Conservation (phyloP, 2,329 filamentous ascomycete genomes). For the Apiospora marii region DNA sequence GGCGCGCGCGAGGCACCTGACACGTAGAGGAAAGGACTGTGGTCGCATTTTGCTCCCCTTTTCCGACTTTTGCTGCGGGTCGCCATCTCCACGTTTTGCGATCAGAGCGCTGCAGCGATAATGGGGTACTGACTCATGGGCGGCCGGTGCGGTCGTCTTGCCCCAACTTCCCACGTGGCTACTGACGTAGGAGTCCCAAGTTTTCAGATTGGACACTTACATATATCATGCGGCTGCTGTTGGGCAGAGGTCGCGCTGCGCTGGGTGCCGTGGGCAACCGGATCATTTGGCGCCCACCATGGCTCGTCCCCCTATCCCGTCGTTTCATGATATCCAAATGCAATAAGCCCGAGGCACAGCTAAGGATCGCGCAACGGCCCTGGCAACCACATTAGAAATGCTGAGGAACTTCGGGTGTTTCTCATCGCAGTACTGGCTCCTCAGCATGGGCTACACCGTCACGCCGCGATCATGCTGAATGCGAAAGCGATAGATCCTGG, state of each 20-base stretch:
- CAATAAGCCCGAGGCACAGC: neutral
- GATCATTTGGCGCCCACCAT: neutral
- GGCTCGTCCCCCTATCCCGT: neutral
- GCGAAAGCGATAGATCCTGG: neutral
- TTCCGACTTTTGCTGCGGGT: neutral
- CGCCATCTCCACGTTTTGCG: neutral
- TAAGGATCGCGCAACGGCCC: neutral
- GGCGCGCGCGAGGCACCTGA: neutral
- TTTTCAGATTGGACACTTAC: neutral
- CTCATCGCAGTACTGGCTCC: neutral
- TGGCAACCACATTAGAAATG: neutral
- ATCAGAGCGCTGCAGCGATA: neutral
- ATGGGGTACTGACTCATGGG: neutral
- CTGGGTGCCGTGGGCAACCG: neutral
- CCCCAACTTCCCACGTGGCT: neutral
- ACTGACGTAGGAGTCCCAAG: conserved; percentile 2
- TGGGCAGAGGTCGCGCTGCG: too few relatives aligned
- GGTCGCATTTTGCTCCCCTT: neutral
- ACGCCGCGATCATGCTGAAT: neutral
- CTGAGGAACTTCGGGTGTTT: neutral
- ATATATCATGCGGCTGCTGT: too few relatives aligned
- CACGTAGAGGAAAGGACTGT: neutral
- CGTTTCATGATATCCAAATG: neutral
- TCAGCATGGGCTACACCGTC: neutral
- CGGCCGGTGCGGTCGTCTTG: neutral